These are phyloP conservation scores for Rhizoctonia solani DNA, from an alignment of 1,284 basidiomycete species.

Conservation along the genomic window DNA sequence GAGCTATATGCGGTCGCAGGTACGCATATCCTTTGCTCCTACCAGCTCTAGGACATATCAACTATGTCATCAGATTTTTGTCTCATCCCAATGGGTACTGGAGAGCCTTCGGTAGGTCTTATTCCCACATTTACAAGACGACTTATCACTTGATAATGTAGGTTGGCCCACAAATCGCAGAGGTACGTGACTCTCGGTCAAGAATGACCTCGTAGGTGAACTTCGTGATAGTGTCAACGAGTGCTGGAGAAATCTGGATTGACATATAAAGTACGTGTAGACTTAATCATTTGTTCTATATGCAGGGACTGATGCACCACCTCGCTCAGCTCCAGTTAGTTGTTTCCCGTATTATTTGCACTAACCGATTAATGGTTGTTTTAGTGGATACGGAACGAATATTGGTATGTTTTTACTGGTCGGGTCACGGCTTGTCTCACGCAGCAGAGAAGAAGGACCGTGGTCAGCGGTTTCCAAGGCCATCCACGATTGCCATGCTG, in stretches of 20 bases:
- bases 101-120: conserved; percentile 62
- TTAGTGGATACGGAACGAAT: conserved; percentile 88
- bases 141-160: conserved; percentile 31
- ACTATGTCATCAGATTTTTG: conserved; percentile 64
- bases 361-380: not conserved
- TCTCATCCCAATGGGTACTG: conserved; percentile 78
- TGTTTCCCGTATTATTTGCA: not conserved
- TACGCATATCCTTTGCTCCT: conserved; percentile 12
- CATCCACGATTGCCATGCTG: conserved; percentile 85
- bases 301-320: conserved; percentile 14
- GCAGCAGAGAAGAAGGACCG: conserved; percentile 68
- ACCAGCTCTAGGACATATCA: conserved; percentile 42
- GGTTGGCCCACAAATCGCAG: conserved; percentile 51
- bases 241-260: conserved; percentile 82
- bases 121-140: conserved; percentile 17
- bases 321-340: conserved; percentile 18
- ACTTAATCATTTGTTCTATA: not conserved
- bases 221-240: conserved; percentile 73
- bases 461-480: conserved; percentile 80
- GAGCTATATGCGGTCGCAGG: conserved; percentile 45
- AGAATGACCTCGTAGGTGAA: no score
- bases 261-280: conserved; percentile 67
- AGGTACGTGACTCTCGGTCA: conserved; percentile 35
- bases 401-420: conserved; percentile 55
- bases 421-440: not conserved